These are phyloP conservation scores for Ophiocordyceps camponoti-floridani DNA, from an alignment of 2,329 filamentous ascomycete species.

Conservation along the genomic window DNA sequence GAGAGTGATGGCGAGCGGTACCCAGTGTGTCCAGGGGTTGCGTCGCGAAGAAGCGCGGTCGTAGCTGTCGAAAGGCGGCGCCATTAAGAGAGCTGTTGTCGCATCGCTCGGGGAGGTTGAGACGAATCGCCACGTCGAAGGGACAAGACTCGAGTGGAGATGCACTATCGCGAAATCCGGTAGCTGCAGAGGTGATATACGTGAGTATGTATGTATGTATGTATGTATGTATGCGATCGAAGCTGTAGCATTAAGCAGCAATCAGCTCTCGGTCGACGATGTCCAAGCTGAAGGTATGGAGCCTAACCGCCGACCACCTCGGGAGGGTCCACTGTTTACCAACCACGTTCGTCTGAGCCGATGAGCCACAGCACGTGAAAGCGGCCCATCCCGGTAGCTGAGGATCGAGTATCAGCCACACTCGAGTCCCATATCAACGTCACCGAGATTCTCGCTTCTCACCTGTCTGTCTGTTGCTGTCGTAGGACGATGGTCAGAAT, in stretches of 20 bases:
- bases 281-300: background rate
- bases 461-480: background rate
- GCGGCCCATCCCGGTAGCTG: background rate
- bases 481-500: no score
- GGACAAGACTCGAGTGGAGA: background rate
- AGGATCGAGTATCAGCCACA: background rate
- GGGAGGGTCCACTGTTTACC: background rate
- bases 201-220: background rate
- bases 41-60: slow-evolving; percentile 37
- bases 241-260: background rate
- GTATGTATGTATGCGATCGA: background rate
- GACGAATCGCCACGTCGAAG: background rate
- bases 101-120: slow-evolving; percentile 12
- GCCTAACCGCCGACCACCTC: background rate
- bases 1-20: slow-evolving; percentile 72
- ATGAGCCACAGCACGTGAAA: background rate
- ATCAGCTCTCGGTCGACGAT: background rate
- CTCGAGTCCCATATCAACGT: background rate
- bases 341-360: background rate
- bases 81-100: slow-evolving; percentile 27
- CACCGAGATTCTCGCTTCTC: background rate
- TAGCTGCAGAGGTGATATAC: slow-evolving; percentile 2
- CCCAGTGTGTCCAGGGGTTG: slow-evolving; percentile 64
- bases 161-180: background rate
- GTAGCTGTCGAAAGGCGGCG: slow-evolving; percentile 43